Evolutionary conservation across 345 rosid genomes (phyloP).

Genomic region (Eucalyptus polyanthemos): DNA sequence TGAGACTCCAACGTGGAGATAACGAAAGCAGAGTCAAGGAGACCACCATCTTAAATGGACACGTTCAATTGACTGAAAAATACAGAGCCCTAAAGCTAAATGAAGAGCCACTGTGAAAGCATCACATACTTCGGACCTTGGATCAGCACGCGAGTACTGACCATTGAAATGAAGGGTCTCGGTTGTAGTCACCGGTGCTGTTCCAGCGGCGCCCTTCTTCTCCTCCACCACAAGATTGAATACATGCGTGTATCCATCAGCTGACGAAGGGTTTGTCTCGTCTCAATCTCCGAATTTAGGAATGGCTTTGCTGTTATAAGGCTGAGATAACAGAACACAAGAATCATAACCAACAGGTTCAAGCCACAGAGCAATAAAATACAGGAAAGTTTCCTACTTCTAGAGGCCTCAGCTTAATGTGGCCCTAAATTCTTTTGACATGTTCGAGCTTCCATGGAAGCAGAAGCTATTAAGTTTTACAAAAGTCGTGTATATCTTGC

Average conservation of each 20-base stretch:
- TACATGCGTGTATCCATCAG: constrained; percentile 9
- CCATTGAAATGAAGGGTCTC: background rate
- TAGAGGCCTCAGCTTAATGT: background rate
- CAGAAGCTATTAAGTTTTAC: background rate
- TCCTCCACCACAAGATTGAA: constrained; percentile 11
- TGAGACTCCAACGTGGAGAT: background rate
- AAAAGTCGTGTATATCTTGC: background rate
- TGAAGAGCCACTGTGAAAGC: background rate
- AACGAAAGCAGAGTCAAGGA: background rate
- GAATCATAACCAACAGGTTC: background rate
- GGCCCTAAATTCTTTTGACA: background rate
- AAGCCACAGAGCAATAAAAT: background rate
- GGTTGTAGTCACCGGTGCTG: background rate
- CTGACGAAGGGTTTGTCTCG: constrained; percentile 15
- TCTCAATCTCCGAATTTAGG: constrained; percentile 31
- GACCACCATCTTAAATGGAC: background rate
- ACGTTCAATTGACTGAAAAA: background rate
- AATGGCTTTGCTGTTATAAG: constrained; percentile 1
- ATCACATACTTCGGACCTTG: background rate
- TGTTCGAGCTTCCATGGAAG: background rate
- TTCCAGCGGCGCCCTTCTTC: background rate
- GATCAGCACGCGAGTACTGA: background rate
- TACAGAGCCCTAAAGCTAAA: background rate
- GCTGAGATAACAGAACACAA: background rate
- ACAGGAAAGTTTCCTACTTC: background rate